Conservation (phyloP, 805 yeast species). For the Lachancea sp. region DNA sequence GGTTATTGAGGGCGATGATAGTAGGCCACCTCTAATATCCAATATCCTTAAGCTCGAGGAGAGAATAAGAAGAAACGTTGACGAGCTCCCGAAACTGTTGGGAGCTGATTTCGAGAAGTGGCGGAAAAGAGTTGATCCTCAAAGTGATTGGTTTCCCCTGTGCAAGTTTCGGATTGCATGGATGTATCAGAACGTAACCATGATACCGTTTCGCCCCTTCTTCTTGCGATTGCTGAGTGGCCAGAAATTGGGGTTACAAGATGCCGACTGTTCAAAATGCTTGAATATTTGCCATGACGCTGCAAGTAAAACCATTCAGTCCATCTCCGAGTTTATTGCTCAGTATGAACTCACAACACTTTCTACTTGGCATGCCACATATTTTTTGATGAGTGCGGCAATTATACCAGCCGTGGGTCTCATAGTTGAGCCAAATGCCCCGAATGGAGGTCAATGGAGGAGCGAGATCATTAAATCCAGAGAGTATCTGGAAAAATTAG, state of each 20-base stretch:
- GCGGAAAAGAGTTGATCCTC: neutral
- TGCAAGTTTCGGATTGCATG: constrained; percentile 49
- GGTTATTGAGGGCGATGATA: neutral
- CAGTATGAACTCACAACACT: constrained; percentile 39
- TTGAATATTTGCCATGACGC: constrained; percentile 44
- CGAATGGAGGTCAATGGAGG: constrained; percentile 25
- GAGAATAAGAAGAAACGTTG: constrained; percentile 19
- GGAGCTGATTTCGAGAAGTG: neutral
- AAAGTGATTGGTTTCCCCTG: constrained; percentile 42
- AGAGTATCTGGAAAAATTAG: neutral
- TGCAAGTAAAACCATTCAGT: constrained; percentile 46
- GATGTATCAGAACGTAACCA: constrained; percentile 52
- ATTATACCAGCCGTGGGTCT: constrained; percentile 47
- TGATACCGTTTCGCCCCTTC: constrained; percentile 49
- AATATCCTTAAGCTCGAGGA: neutral
- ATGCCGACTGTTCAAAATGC: constrained; percentile 43
- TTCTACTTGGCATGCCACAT: constrained; percentile 58
- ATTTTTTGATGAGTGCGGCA: constrained; percentile 57
- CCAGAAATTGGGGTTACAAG: constrained; percentile 32
- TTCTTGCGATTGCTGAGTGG: constrained; percentile 41
- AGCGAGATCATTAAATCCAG: neutral
- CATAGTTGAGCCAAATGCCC: constrained; percentile 39
- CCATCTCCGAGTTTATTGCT: constrained; percentile 39
- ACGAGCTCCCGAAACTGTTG: constrained; percentile 30
- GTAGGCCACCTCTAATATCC: neutral